A percentile compares a stretch with the other conserved stretches of the same genome.
These are phyloP conservation scores for Termitomyces sp. DNA, from an alignment of 768 basidiomycete species.

Conservation along the genomic window DNA sequence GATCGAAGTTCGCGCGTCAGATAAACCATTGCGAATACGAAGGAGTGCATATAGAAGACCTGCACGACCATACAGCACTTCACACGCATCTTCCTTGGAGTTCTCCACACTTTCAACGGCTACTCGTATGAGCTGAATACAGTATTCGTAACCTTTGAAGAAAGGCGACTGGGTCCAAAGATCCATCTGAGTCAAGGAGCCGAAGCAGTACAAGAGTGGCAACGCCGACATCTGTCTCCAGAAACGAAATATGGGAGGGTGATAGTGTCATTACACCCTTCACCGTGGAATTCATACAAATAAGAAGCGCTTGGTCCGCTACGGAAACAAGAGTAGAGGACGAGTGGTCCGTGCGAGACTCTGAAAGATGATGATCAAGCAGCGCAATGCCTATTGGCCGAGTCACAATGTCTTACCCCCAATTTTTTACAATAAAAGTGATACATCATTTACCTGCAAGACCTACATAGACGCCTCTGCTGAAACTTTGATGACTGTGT, in stretches of 20 bases:
- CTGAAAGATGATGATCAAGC: slow-evolving; percentile 4
- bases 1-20: not conserved
- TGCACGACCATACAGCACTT: slow-evolving; percentile 55
- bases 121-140: slow-evolving; percentile 19
- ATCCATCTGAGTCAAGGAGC: slow-evolving; percentile 14
- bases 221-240: slow-evolving; percentile 36
- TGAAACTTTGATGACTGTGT: not conserved
- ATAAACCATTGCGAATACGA: slow-evolving; percentile 28
- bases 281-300: not conserved
- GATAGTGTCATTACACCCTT: not conserved
- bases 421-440: not conserved
- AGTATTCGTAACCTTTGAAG: slow-evolving; percentile 15
- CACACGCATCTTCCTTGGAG: slow-evolving; percentile 36
- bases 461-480: slow-evolving; percentile 10
- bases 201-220: slow-evolving; percentile 31
- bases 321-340: not conserved
- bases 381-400: slow-evolving; percentile 5
- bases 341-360: not conserved
- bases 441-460: slow-evolving; percentile 9
- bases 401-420: not conserved
- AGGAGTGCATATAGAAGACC: slow-evolving; percentile 51
- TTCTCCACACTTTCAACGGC: slow-evolving; percentile 15
- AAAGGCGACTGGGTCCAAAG: slow-evolving; percentile 2
- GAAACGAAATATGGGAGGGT: slow-evolving; percentile 27
- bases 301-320: slow-evolving; percentile 5